A percentile compares a stretch with the other conserved stretches of the same genome.
Evolutionary conservation across 805 yeast genomes (phyloP).

Genomic region (Yarrowia sp.): DNA sequence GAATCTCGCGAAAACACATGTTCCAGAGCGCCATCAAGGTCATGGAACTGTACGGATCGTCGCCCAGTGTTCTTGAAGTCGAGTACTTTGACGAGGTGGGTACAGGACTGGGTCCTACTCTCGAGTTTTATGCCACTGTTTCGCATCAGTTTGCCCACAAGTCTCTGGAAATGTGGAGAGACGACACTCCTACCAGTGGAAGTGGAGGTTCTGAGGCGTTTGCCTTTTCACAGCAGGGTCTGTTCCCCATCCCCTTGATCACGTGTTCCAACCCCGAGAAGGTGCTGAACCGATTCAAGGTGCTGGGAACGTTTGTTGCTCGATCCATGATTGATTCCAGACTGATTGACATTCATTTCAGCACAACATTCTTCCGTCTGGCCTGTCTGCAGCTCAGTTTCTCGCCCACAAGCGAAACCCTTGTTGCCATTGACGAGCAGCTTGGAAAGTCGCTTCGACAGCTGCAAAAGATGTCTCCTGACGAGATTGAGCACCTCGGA

Average conservation of each 20-base stretch:
- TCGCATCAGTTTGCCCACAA: constrained; percentile 74
- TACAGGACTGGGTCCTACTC: constrained; percentile 95
- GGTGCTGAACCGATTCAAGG: constrained; percentile 61
- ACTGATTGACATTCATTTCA: constrained; percentile 81
- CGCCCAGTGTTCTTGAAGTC: constrained; percentile 84
- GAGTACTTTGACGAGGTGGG: constrained; percentile 92
- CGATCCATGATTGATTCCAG: constrained; percentile 88
- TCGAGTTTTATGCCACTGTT: constrained; percentile 86
- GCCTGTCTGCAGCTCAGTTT: constrained; percentile 44
- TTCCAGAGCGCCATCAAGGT: constrained; percentile 82
- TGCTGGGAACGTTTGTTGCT: constrained; percentile 84
- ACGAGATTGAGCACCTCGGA: constrained; percentile 58
- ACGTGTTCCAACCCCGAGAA: constrained; percentile 43
- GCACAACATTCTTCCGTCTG: constrained; percentile 69
- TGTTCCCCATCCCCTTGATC: constrained; percentile 75
- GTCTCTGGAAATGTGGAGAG: constrained; percentile 74
- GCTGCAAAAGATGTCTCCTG: constrained; percentile 55
- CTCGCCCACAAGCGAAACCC: constrained; percentile 50
- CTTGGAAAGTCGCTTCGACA: constrained; percentile 65
- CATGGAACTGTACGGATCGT: constrained; percentile 73
- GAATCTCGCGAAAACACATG: constrained; percentile 73
- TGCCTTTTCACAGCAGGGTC: constrained; percentile 58
- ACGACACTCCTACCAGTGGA: constrained; percentile 27
- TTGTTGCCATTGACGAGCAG: constrained; percentile 62
- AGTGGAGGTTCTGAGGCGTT: constrained; percentile 47